Evolutionary conservation across 495 filamentous ascomycete species (phyloP).

Genomic region (Penicillium diatomitis): DNA sequence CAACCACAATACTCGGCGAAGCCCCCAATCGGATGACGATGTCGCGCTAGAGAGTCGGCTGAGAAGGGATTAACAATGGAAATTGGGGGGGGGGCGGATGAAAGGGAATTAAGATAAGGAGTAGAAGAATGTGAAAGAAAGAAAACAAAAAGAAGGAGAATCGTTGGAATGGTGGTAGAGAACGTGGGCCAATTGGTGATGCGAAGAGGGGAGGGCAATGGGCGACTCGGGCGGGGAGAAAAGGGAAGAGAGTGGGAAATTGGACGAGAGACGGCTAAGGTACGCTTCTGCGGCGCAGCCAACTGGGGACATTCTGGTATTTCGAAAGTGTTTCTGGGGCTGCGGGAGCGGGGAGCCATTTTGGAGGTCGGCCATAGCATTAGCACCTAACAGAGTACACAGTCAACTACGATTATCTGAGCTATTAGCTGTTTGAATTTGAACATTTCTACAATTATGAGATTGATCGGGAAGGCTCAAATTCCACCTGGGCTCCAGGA

Average conservation of each 20-base stretch:
- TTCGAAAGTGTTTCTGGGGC: slow-evolving; percentile 4
- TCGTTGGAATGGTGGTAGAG: slow-evolving; percentile 4
- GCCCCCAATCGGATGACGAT: slow-evolving; percentile 2
- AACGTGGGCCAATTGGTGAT: slow-evolving; percentile 7
- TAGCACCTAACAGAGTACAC: background rate
- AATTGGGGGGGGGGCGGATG: background rate
- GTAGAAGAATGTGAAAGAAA: slow-evolving; percentile 7
- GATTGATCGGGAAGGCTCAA: no score
- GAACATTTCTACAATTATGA: no score
- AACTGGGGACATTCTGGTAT: slow-evolving; percentile 11
- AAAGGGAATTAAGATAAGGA: slow-evolving; percentile 4
- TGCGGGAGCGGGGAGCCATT: background rate
- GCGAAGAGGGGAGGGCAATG: slow-evolving; percentile 8
- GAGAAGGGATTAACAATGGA: background rate
- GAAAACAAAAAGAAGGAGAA: slow-evolving; percentile 4
- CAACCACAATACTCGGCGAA: slow-evolving; percentile 18
- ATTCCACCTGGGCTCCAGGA: no score
- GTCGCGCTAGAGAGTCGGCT: no score
- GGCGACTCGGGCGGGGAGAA: slow-evolving; percentile 20
- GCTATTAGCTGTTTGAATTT: no score
- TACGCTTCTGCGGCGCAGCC: slow-evolving; percentile 7
- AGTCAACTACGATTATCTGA: background rate
- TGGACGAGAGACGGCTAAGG: slow-evolving; percentile 5
- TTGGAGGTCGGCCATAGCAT: background rate
- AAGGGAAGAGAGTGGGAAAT: slow-evolving; percentile 13